Base-by-base conservation (phyloP, 257 asterid species). In the Datura wrightii region DNA sequence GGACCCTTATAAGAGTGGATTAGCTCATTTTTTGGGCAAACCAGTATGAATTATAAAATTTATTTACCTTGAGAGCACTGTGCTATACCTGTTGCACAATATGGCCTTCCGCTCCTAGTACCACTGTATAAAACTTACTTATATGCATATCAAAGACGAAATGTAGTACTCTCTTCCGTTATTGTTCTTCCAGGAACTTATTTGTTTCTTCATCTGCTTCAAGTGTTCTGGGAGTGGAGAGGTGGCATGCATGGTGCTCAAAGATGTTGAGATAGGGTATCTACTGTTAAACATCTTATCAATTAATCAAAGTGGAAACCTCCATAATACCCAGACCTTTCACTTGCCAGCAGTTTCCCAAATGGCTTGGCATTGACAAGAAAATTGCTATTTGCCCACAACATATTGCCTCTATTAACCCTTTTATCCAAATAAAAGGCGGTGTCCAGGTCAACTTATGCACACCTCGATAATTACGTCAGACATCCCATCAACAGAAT, bases 171-270 rank as follows among this genome's bases (percentile, higher is more conserved):
- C 55, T 70, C 37, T 16, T 42, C 52, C 11, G 79, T 70, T 9
- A 9, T 48, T 70, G 79, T 41, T 41, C 55, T 42, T 18, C 79
- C 55, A 70, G 55, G 55, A 70, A 42, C 55, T 70, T 19, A n/a
- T 42, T 70, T 19, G 34, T 70, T 71, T 71, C 79, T 42, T 71
- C 55, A 70, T 18, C 42, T 71, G 42, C 55, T 71, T 71, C 37
- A 24, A 46, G 16, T 46, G 9, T 71, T 42, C 8, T 71, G 15
- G 55, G 55, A 10, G 8, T 71, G n/a, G 72, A 65, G 72, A 65
- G 72, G 37, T 24, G 16, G 36, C 3, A 71, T 18, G 55, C 18
- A 71, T 44, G 37, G 53, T 46, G 37, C 79, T 42, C 55, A 42
- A 71, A 42, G 79, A 42, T 42, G 79, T 10, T 71, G 79, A 71